Evolutionary conservation across 2,329 filamentous ascomycete species (phyloP), one percentile per base, ranked within the genome.

Genomic region (Cercospora janseana): DNA sequence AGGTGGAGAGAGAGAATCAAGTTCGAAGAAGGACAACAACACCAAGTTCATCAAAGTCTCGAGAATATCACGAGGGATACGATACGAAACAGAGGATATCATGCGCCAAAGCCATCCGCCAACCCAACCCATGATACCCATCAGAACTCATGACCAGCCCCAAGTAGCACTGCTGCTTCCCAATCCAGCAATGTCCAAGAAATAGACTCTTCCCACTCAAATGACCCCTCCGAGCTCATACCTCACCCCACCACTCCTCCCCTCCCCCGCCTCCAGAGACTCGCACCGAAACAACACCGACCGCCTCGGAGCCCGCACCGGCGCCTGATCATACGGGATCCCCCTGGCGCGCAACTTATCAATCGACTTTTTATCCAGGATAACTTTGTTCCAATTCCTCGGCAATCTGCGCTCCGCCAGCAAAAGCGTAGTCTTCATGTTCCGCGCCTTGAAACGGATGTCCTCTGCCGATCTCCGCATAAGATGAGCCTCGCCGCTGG

Each of bases 401-500:
- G 75, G 75, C 12, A 78, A 56, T 13, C 55, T 56, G 4, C 54
- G 27, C n/a, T 57, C 51, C 15, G 65, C 55, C 73, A 70, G 71
- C 3, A 76, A 46, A 44, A 61, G 72, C 6, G 65, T 66, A 31
- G 72, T 66, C 60, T 77, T 79, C 50, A 82, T 64, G 52, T 79
- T 80, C 43, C 79, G 70, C 3, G 78, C 79, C 52, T 69, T 68
- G 61, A 68, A 68, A 8, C 67, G 50, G 9, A 70, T 53, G 40
- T 79, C 75, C 2, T 79, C 76, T 52, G 82, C 76, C 4, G 64
- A 69, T 2, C 80, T 70, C 2, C 58, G 54, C 3, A 46, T 49
- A 13, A 79, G 60, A 32, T 65, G 42, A 2, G 59, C 28, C 4
- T 46, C 58, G 9, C 65, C 60, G 16, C 66, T 35, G 12, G 15